These are phyloP conservation scores for Cystofilobasidium macerans DNA, from an alignment of 768 basidiomycete species.

Conservation along the genomic window DNA sequence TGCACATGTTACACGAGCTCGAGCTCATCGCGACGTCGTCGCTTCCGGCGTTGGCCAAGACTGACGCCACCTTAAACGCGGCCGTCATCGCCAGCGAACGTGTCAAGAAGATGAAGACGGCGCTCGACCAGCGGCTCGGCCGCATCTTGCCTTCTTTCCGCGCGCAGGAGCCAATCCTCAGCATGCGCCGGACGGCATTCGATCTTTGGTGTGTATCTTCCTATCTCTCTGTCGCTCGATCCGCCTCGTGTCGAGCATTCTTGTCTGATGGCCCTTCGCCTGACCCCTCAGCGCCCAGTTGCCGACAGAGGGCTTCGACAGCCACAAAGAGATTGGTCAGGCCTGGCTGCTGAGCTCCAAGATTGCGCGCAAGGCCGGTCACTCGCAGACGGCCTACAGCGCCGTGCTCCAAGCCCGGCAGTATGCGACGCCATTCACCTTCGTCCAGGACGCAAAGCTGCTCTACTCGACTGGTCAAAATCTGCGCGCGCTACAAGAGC, in stretches of 20 bases:
- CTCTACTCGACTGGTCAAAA: conserved; percentile 66
- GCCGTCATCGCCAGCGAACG: neutral
- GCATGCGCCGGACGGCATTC: conserved; percentile 78
- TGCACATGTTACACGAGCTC: conserved; percentile 79
- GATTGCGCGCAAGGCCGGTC: conserved; percentile 87
- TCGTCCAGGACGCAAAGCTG: conserved; percentile 83
- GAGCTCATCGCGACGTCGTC: conserved; percentile 38
- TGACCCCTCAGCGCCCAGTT: conserved; percentile 30
- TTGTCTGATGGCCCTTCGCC: neutral
- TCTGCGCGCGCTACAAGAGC: conserved; percentile 71
- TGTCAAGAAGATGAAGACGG: conserved; percentile 40
- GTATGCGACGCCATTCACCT: conserved; percentile 58
- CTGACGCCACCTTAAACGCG: neutral
- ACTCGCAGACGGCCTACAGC: conserved; percentile 93
- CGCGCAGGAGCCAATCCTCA: conserved; percentile 74
- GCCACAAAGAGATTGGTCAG: conserved; percentile 53
- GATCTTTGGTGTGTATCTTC: conserved; percentile 49
- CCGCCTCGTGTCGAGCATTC: too few relatives aligned
- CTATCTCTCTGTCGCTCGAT: neutral
- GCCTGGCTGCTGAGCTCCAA: conserved; percentile 92
- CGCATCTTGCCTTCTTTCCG: conserved; percentile 77
- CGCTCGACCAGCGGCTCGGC: conserved; percentile 56
- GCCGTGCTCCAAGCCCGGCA: conserved; percentile 83
- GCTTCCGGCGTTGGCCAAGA: neutral
- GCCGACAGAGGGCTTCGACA: conserved; percentile 37